Percentiles rank a stretch among this genome's conserved stretches.
phyloP scores from a whole-genome alignment of 768 basidiomycete species.

The Coprinellus micaceus region DNA sequence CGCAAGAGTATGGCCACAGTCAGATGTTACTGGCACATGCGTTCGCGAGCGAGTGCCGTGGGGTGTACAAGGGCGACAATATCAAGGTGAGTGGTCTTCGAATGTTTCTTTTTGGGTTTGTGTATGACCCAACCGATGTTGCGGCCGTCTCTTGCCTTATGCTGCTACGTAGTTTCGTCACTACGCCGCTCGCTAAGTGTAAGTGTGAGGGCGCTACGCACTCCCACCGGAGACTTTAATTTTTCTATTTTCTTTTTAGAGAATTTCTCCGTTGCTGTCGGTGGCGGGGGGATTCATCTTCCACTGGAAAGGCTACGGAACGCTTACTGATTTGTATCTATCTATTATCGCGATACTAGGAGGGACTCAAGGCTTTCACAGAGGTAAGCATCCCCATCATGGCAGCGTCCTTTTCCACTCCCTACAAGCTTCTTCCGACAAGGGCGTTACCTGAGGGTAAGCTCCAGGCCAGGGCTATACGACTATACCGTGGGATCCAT shows the following conservation, averaged over 20 bases:
- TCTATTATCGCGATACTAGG: slow-evolving; percentile 34
- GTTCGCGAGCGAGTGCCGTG: slow-evolving; percentile 44
- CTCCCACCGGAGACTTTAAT: not conserved
- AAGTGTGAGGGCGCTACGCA: too few relatives aligned
- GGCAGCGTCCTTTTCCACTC: not conserved
- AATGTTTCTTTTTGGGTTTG: not conserved
- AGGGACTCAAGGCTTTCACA: slow-evolving; percentile 66
- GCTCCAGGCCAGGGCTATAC: too few relatives aligned
- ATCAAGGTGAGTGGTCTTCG: slow-evolving; percentile 57
- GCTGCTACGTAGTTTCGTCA: too few relatives aligned
- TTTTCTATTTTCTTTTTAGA: not conserved
- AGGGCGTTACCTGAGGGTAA: not conserved
- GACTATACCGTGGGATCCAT: too few relatives aligned
- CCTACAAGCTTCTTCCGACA: slow-evolving; percentile 4
- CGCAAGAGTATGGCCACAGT: slow-evolving; percentile 49
- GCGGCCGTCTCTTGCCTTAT: too few relatives aligned
- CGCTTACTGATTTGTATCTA: not conserved
- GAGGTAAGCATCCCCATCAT: slow-evolving; percentile 42
- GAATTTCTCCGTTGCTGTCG: too few relatives aligned
- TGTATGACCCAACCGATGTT: too few relatives aligned
- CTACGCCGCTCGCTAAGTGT: too few relatives aligned
- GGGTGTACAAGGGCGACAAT: slow-evolving; percentile 59
- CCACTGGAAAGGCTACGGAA: not conserved
- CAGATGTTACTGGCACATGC: slow-evolving; percentile 46
- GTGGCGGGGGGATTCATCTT: too few relatives aligned